Base-by-base conservation (phyloP, 2,329 filamentous ascomycete species). In the Colletotrichum horii region DNA sequence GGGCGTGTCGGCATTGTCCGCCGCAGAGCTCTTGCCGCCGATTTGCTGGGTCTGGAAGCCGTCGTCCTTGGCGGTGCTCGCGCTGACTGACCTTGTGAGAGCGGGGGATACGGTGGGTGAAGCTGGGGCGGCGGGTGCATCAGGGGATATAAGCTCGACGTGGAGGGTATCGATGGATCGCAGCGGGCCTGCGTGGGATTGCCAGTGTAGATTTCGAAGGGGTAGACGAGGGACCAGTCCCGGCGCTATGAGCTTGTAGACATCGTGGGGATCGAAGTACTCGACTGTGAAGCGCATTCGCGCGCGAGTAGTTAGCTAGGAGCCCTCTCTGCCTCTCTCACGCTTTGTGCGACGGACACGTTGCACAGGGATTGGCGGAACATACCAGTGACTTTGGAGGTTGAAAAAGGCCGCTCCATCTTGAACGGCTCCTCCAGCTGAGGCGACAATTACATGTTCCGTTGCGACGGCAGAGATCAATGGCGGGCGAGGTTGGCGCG, bases 141-240 rank as follows among this genome's bases (percentile, higher is more conserved):
- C 88, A 84, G 91, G 87, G 9, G 93, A 90, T n/a, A 96, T 88
- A 75, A 98, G 92, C 77, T 98, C 96, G 80, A 98, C 92, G 81
- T 98, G 95, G 55, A 99, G 91, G 15, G 95, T 96, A 81, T 96
- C 94, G 83, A 99, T 99, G 16, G 97, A 98, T 78, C 97, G 94
- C 43, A 98, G 87, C 4, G 97, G 97, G 1, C 97, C 94, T 32
- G 94, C 94, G 76, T 97, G 95, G 16, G 97, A 98, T 84, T 98
- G 97, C 97, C 97, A 99, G 82, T 98, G 95, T 61, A 99, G 92
- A 81, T 98, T 97, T 78, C 93, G 94, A 48, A 99, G 89, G 38
- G 97, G 97, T 0, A 98, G 89, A 70, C 95, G 94, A 56, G 94
- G 89, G 55, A 94, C 89, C 74, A 99, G 89, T 74, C 96, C 93